These are phyloP conservation scores for Phlyctochytrium planicorne DNA, from an alignment of 192 early-diverging fungal genomes.

Conservation along the genomic window DNA sequence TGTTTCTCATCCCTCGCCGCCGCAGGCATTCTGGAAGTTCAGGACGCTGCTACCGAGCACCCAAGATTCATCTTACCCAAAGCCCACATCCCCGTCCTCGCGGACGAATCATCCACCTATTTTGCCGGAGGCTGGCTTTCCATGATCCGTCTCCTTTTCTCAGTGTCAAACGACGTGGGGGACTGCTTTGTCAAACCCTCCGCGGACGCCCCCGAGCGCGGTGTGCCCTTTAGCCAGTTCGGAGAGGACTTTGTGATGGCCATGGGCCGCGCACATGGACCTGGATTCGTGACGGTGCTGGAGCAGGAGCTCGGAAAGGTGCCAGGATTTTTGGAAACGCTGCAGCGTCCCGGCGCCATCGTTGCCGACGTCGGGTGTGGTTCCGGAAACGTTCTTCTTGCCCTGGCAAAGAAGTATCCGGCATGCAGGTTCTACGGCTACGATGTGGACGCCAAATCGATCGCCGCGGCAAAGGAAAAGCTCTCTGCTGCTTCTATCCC, in stretches of 20 bases:
- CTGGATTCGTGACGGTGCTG: background rate
- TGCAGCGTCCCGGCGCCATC: background rate
- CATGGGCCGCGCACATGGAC: background rate
- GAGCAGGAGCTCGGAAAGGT: background rate
- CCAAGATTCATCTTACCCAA: background rate
- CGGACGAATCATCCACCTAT: background rate
- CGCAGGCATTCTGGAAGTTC: background rate
- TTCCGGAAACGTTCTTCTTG: background rate
- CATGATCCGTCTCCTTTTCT: background rate
- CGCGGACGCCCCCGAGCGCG: background rate
- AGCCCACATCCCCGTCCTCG: slow-evolving; percentile 2
- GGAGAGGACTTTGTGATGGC: background rate
- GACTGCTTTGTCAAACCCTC: background rate
- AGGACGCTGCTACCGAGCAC: background rate
- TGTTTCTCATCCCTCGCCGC: background rate
- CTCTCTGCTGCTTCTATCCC: no score
- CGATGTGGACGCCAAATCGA: background rate
- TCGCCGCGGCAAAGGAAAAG: no score
- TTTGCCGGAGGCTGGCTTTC: background rate
- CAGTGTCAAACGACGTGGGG: background rate
- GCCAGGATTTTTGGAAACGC: background rate
- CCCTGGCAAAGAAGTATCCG: background rate
- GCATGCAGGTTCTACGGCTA: background rate
- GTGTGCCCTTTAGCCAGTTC: background rate
- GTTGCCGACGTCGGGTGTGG: background rate